Evolutionary conservation across 2,329 filamentous ascomycete species (phyloP), one percentile per base, ranked within the genome.

Genomic region (Didymella segeticola): DNA sequence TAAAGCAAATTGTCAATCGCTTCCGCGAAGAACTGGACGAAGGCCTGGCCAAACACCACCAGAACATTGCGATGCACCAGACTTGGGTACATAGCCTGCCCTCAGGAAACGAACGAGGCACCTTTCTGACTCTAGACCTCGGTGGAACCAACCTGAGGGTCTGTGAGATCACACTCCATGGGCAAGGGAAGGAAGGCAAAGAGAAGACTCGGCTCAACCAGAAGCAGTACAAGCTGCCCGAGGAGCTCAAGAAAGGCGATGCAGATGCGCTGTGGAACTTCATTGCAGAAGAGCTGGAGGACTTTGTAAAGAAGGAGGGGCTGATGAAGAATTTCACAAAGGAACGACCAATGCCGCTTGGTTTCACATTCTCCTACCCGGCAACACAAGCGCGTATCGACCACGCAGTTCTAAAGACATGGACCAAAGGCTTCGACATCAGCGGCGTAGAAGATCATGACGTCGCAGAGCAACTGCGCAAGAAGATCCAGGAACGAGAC

Each of bases 391-490:
- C 96, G 66, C 93, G 92, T 77, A 93, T 97, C 69, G 91, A 97
- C 65, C 90, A 96, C 75, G 93, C 93, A 64, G 83, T 96, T 31
- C 83, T 97, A 53, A 93, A 97, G 77, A 87, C 92, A 66, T 98
- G 93, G 93, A 97, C 93, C 64, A 98, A 98, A 81, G 93, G 93
- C 2, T 97, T 97, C 71, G 93, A 97, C 72, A 96, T 98, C 75
- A 83, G 87, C 22, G 93, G 91, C 31, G 91, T 97, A 37, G 93
- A 97, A 79, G 93, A 93, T 47, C 69, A 93, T 42, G 93, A 98
- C 68, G 89, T 96, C 23, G 92, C 96, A 9, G 90, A 91, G 43
- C 89, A 93, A 78, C 88, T 98, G 51, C 90, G 96, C 77, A 84
- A 83, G 46, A 90, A 91, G 19, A 79, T 97, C 54, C 80, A 83